Conservation (phyloP, 1,139 yeast species). For the Pneumocystis jirovecii region DNA sequence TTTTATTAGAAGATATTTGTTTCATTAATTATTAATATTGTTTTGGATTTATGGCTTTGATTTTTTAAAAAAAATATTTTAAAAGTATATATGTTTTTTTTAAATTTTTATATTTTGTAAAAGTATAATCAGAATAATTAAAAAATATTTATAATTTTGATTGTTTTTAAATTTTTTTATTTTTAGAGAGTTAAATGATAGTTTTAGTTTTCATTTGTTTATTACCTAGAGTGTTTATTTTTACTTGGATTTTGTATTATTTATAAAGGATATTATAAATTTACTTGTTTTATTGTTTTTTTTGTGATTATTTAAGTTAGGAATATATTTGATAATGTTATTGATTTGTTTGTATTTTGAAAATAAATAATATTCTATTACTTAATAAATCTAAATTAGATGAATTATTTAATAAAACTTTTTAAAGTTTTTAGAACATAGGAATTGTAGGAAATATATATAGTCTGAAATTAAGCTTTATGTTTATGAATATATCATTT, state of each 20-base stretch:
- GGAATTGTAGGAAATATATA: background rate
- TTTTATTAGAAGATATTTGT: background rate
- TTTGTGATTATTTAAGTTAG: background rate
- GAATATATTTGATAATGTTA: background rate
- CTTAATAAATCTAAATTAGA: background rate
- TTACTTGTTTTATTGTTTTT: no score
- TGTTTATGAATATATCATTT: background rate
- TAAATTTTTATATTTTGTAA: no score
- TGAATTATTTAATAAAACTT: background rate
- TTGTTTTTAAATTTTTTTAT: no score
- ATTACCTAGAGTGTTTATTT: no score
- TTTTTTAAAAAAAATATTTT: background rate
- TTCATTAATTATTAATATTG: no score
- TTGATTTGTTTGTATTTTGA: background rate
- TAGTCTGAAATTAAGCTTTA: background rate
- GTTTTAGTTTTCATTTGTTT: background rate
- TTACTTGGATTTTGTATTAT: no score
- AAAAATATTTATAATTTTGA: no score
- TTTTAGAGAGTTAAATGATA: background rate
- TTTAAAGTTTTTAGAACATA: background rate
- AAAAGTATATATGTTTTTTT: no score
- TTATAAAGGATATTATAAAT: no score
- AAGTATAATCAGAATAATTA: no score
- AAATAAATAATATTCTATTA: background rate
- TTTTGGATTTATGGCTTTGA: no score